phyloP scores from a whole-genome alignment of 1,284 basidiomycete genomes.

The Naganishia liquefaciens region DNA sequence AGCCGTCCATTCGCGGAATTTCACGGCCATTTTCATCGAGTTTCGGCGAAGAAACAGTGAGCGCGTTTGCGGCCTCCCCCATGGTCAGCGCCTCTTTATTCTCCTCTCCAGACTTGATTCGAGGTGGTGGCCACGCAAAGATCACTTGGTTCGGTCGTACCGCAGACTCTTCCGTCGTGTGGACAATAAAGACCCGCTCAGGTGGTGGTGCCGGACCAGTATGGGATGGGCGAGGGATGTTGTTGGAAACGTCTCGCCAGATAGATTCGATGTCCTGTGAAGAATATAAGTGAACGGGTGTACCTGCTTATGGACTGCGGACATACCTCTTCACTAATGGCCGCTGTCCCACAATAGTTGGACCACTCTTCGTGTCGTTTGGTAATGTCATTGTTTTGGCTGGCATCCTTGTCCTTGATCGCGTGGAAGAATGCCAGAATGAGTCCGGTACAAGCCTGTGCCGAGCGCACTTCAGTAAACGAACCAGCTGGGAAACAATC shows the following conservation, averaged over 20 bases:
- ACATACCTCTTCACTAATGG: slow-evolving; percentile 54
- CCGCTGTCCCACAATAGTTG: slow-evolving; percentile 86
- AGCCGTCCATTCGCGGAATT: slow-evolving; percentile 56
- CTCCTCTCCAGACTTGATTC: slow-evolving; percentile 33
- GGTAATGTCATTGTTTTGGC: slow-evolving; percentile 73
- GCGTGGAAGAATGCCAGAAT: slow-evolving; percentile 95
- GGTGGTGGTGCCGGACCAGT: slow-evolving; percentile 44
- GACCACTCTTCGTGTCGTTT: slow-evolving; percentile 76
- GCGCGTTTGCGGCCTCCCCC: slow-evolving; percentile 10
- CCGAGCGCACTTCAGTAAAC: background rate
- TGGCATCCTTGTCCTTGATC: slow-evolving; percentile 61
- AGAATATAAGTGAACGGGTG: slow-evolving; percentile 28
- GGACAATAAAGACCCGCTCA: slow-evolving; percentile 52
- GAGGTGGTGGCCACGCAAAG: slow-evolving; percentile 78
- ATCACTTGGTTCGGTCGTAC: slow-evolving; percentile 58
- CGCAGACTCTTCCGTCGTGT: slow-evolving; percentile 37
- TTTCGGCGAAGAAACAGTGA: slow-evolving; percentile 35
- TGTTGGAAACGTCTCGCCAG: slow-evolving; percentile 39
- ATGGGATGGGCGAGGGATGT: slow-evolving; percentile 37
- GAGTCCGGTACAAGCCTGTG: slow-evolving; percentile 73
- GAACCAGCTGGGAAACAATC: background rate
- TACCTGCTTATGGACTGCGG: slow-evolving; percentile 2
- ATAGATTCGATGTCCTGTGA: slow-evolving; percentile 43
- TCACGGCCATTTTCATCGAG: slow-evolving; percentile 27
- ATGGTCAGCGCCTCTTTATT: slow-evolving; percentile 5